A percentile compares a stretch with the other conserved stretches of the same genome.
Evolutionary conservation across 768 basidiomycete genomes (phyloP).

Genomic region (button mushroom (Agaricus bisporus)): DNA sequence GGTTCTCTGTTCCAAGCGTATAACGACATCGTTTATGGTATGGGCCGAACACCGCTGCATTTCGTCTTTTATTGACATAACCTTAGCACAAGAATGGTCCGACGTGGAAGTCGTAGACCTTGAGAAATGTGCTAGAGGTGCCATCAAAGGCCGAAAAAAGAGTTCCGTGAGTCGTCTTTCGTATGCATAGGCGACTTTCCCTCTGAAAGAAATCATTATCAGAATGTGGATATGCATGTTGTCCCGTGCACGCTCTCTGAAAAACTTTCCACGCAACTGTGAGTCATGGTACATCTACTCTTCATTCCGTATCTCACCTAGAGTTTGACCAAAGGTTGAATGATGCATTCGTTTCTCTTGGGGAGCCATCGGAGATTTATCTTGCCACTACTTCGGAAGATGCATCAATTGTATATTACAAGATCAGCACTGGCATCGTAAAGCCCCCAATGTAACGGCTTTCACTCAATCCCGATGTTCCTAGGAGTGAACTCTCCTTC

Average conservation of each 20-base stretch:
- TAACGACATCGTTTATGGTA: slow-evolving; percentile 67
- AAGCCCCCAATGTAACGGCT: slow-evolving; percentile 52
- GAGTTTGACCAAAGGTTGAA: slow-evolving; percentile 34
- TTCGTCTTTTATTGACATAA: neutral
- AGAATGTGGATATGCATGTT: slow-evolving; percentile 44
- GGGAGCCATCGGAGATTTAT: slow-evolving; percentile 44
- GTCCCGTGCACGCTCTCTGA: slow-evolving; percentile 69
- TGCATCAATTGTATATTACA: slow-evolving; percentile 82
- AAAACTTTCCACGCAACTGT: slow-evolving; percentile 60
- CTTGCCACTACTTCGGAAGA: slow-evolving; percentile 72
- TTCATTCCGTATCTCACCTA: neutral
- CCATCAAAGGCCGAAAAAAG: slow-evolving; percentile 52
- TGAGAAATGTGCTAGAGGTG: slow-evolving; percentile 45
- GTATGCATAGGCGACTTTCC: neutral
- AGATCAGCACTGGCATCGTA: slow-evolving; percentile 69
- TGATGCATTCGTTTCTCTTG: slow-evolving; percentile 47
- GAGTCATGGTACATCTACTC: slow-evolving; percentile 12
- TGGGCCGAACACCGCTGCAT: slow-evolving; percentile 4
- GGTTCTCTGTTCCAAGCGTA: slow-evolving; percentile 67
- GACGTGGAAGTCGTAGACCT: slow-evolving; percentile 61
- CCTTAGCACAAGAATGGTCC: slow-evolving; percentile 68
- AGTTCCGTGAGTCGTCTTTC: slow-evolving; percentile 34
- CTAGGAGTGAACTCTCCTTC: no score
- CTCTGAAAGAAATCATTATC: neutral
- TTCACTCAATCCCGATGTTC: no score